Evolutionary conservation across 75 land plant genomes (phyloP).

Genomic region (Pinus taeda): DNA sequence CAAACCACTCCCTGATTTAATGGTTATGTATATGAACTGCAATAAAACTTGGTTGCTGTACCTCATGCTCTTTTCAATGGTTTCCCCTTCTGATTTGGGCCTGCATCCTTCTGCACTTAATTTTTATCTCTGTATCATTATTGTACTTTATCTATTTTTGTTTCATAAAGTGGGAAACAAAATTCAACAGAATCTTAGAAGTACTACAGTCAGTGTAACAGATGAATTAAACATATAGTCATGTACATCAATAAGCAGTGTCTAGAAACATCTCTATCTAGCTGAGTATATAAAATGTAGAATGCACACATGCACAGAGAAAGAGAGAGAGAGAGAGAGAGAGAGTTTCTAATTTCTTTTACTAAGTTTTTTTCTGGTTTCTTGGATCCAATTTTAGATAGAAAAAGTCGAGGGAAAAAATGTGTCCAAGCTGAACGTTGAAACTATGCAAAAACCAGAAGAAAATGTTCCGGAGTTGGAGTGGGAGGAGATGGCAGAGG

Average conservation of each 20-base stretch:
- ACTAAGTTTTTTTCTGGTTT: neutral
- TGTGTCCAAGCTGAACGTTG: neutral
- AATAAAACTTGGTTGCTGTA: too few relatives aligned
- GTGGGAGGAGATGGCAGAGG: constrained; percentile 86
- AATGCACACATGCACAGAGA: neutral
- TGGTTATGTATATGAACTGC: too few relatives aligned
- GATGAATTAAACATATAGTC: neutral
- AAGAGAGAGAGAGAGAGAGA: neutral
- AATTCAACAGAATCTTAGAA: neutral
- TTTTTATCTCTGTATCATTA: too few relatives aligned
- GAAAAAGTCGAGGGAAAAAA: constrained; percentile 3
- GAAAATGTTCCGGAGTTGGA: constrained; percentile 20
- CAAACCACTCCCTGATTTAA: too few relatives aligned
- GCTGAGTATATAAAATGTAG: neutral
- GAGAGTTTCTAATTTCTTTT: neutral
- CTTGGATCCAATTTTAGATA: neutral
- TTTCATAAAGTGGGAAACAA: too few relatives aligned
- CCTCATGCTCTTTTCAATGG: too few relatives aligned
- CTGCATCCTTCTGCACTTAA: too few relatives aligned
- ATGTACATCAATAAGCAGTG: neutral
- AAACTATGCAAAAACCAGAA: neutral
- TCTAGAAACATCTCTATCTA: neutral
- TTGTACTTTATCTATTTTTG: too few relatives aligned
- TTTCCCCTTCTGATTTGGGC: too few relatives aligned
- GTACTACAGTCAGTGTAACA: neutral